These are phyloP conservation scores for Debaryomyces fabryi DNA, from an alignment of 1,139 yeast species.

Conservation along the genomic window DNA sequence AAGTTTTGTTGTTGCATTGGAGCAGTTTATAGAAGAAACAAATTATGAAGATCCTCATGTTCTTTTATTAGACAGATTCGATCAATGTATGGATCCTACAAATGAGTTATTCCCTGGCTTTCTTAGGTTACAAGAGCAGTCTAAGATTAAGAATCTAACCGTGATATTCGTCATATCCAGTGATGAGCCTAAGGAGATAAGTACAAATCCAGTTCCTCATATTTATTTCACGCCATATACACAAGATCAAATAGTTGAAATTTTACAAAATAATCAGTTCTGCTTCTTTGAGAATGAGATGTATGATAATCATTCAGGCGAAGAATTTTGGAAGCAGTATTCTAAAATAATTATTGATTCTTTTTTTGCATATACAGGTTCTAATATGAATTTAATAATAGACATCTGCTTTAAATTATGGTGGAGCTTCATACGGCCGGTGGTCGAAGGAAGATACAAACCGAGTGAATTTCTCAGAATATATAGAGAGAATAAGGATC, in stretches of 20 bases:
- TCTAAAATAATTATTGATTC: conserved; percentile 55
- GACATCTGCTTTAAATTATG: conserved; percentile 51
- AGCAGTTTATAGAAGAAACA: conserved; percentile 35
- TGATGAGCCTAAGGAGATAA: conserved; percentile 50
- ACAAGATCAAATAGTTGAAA: conserved; percentile 39
- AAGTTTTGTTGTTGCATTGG: conserved; percentile 45
- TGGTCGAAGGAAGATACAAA: conserved; percentile 32
- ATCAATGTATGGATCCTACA: conserved; percentile 54
- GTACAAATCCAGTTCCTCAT: conserved; percentile 52
- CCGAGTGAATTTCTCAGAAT: conserved; percentile 48
- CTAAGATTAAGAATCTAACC: conserved; percentile 31
- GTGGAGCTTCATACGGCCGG: conserved; percentile 52
- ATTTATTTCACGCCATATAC: conserved; percentile 52
- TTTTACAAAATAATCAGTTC: conserved; percentile 33
- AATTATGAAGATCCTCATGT: conserved; percentile 47
- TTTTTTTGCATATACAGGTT: conserved; percentile 54
- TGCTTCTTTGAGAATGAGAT: conserved; percentile 29
- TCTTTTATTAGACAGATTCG: conserved; percentile 61
- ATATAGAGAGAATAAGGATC: conserved; percentile 44
- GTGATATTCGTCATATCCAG: conserved; percentile 38
- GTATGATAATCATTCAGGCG: conserved; percentile 24
- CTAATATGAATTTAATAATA: conserved; percentile 47
- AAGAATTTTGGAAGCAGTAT: conserved; percentile 51
- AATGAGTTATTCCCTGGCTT: conserved; percentile 51
- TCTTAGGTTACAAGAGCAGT: conserved; percentile 48